Evolutionary conservation across 2,329 filamentous ascomycete genomes (phyloP), one percentile per base, ranked within the genome.

Genomic region (Lecanosticta acicola): DNA sequence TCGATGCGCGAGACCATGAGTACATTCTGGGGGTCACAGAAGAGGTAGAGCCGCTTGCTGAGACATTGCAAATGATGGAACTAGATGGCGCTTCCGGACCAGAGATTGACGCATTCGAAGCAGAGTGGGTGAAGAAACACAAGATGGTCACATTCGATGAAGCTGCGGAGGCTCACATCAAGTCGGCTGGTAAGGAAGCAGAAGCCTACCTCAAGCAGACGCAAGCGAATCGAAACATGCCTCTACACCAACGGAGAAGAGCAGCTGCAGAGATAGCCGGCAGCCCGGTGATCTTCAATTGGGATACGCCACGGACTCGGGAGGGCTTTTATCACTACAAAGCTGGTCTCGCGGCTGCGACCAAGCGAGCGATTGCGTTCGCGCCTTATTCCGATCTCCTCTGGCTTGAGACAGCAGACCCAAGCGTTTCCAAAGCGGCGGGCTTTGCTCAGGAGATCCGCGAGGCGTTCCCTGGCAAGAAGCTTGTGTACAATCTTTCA

Each of bases 351-450:
- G 70, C 75, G 4, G 87, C 90, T 0, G 90, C 93, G 1, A 95
- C 88, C 32, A 97, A 97, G 75, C 86, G 93, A 45, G 90, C 90
- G 2, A 83, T 94, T 50, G 87, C 85, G 39, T 97, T 94, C 60
- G 89, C 83, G 0, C 90, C 91, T 0, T 96, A 87, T 63, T 89
- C 93, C 1, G 93, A 98, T 66, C 83, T 98, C 14, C 78, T 97
- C 10, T 98, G 93, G 93, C 87, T 97, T 39, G 93, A 98, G 72
- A 97, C 93, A 0, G 91, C 87, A 39, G 85, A 93, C 57, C 91
- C 93, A 17, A 84, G 81, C 56, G 87, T 97, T 9, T 68, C 79
- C 41, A 86, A 94, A 26, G 88, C 87, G 0, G 73, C 78, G 3
- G 74, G 77, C 41, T 88, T 98, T 41, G 87, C 86, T 10, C 77